Conservation (phyloP, 2,329 filamentous ascomycete genomes). For the Sporothrix phasma region DNA sequence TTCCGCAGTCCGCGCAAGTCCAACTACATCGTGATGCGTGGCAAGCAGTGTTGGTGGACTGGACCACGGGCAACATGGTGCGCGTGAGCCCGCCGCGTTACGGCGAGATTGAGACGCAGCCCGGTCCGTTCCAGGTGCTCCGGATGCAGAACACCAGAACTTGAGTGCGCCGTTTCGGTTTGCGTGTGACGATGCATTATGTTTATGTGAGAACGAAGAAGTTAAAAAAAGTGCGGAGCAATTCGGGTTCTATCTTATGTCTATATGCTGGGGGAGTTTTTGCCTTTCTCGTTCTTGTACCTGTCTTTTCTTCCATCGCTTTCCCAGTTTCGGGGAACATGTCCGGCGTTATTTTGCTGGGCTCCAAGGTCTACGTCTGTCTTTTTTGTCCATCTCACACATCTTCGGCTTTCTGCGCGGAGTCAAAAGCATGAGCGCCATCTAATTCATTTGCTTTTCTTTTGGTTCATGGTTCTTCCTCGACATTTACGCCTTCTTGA, state of each 20-base stretch:
- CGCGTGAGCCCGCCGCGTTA: constrained; percentile 40
- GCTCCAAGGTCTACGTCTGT: neutral
- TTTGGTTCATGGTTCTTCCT: neutral
- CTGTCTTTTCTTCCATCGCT: neutral
- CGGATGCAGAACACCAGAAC: constrained; percentile 40
- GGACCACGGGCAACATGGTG: constrained; percentile 45
- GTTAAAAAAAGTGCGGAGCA: neutral
- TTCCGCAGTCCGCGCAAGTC: constrained; percentile 48
- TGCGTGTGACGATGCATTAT: neutral
- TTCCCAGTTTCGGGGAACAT: neutral
- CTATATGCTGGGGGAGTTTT: neutral
- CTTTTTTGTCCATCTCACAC: neutral
- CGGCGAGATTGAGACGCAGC: constrained; percentile 38
- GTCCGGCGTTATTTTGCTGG: neutral
- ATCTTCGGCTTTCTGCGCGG: neutral
- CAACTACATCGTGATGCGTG: constrained; percentile 46
- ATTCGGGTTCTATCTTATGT: neutral
- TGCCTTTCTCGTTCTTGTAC: neutral
- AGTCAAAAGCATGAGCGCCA: constrained; percentile 9
- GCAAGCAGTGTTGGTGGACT: constrained; percentile 51
- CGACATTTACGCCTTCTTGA: neutral
- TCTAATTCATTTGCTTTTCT: neutral
- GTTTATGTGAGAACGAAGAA: neutral
- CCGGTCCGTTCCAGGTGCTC: constrained; percentile 41
- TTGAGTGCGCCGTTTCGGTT: constrained; percentile 18